Evolutionary conservation across 164 flowering plant species (phyloP).

Genomic region (Magnolia officinalis): DNA sequence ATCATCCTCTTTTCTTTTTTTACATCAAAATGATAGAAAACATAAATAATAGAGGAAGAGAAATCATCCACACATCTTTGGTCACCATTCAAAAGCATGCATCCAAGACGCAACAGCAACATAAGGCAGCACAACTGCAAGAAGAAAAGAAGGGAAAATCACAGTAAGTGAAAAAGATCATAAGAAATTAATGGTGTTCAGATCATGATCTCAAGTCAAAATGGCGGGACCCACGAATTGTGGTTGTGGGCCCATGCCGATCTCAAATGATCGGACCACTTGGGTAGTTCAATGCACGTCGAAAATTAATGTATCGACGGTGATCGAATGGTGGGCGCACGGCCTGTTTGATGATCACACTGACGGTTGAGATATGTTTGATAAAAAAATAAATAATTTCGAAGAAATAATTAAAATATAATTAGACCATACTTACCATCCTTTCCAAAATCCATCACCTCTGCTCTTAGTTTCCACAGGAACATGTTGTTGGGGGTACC

Average conservation of each 20-base stretch:
- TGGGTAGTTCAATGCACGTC: no score
- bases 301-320: not conserved
- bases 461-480: slow-evolving; percentile 10
- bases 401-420: not conserved
- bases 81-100: slow-evolving; percentile 18
- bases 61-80: not conserved
- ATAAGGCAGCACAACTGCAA: slow-evolving; percentile 33
- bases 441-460: slow-evolving; percentile 20
- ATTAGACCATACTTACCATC: slow-evolving; percentile 8
- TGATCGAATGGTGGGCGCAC: not conserved
- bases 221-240: no score
- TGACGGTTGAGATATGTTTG: no score
- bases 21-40: no score
- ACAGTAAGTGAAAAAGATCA: not conserved
- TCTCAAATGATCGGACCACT: no score
- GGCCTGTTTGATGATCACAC: not conserved
- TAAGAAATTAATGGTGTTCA: no score
- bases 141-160: no score
- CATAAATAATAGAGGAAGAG: no score
- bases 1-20: no score
- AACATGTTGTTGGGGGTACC: slow-evolving; percentile 1
- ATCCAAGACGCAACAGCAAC: slow-evolving; percentile 33
- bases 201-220: no score
- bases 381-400: no score
- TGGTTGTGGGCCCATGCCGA: no score